A percentile compares a stretch with the other conserved stretches of the same genome.
Conservation (phyloP, 768 basidiomycete genomes). For the Chalciporus pseudorubinellus region DNA sequence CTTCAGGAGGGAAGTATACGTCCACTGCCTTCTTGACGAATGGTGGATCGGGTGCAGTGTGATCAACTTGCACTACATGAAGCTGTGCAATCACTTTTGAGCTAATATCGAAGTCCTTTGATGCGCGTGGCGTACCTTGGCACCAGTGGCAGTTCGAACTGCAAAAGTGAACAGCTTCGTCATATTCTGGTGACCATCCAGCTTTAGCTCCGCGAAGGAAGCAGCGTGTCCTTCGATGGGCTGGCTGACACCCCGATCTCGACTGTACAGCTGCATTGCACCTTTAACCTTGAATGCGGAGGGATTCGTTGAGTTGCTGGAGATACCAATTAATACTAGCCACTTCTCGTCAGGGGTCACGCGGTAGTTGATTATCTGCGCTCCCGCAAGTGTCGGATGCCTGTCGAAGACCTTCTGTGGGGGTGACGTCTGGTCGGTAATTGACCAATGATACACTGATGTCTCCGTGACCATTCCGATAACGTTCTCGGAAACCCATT, state of each 20-base stretch:
- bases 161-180: conserved; percentile 96
- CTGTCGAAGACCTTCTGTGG: conserved; percentile 96
- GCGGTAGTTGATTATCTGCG: conserved; percentile 99
- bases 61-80: conserved; percentile 98
- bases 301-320: conserved; percentile 88
- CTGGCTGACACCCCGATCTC: conserved; percentile 90
- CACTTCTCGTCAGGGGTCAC: conserved; percentile 92
- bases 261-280: conserved; percentile 94
- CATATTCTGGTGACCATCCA: conserved; percentile 80
- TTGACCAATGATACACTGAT: conserved; percentile 90
- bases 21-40: conserved; percentile 98
- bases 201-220: conserved; percentile 87
- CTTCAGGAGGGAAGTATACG: conserved; percentile 98
- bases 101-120: not conserved
- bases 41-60: conserved; percentile 85
- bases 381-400: conserved; percentile 87
- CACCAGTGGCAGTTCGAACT: conserved; percentile 93
- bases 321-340: conserved; percentile 95
- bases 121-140: conserved; percentile 65
- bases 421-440: conserved; percentile 66
- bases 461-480: conserved; percentile 96
- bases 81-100: conserved; percentile 52
- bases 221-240: conserved; percentile 99
- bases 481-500: conserved; percentile 90
- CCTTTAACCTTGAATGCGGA: conserved; percentile 99